Conservation (phyloP, 768 basidiomycete genomes). For the Mycena indigotica region DNA sequence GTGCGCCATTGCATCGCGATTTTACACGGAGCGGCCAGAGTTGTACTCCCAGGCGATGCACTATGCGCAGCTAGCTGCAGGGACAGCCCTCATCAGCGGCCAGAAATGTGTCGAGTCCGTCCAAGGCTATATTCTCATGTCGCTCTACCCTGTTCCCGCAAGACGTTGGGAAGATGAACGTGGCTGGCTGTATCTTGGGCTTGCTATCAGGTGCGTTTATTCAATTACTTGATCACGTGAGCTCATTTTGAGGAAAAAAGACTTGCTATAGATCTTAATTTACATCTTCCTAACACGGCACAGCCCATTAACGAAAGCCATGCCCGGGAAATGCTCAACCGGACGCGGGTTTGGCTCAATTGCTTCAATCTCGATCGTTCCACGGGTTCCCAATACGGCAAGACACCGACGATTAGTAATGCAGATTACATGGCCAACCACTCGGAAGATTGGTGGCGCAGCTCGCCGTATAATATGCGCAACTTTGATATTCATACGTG, state of each 20-base stretch:
- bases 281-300: constrained; percentile 75
- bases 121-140: constrained; percentile 79
- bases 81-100: constrained; percentile 73
- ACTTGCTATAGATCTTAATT: constrained; percentile 85
- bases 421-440: constrained; percentile 76
- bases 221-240: constrained; percentile 4
- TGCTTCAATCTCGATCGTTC: constrained; percentile 92
- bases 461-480: constrained; percentile 65
- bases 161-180: constrained; percentile 88
- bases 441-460: constrained; percentile 70
- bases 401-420: constrained; percentile 76
- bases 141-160: constrained; percentile 75
- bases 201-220: constrained; percentile 74
- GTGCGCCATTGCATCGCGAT: constrained; percentile 86
- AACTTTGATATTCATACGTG: constrained; percentile 82
- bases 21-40: constrained; percentile 68
- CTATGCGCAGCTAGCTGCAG: constrained; percentile 75
- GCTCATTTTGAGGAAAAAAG: constrained; percentile 40
- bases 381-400: constrained; percentile 86
- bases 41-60: constrained; percentile 74
- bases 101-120: constrained; percentile 83
- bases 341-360: constrained; percentile 87
- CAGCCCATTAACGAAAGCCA: constrained; percentile 79
- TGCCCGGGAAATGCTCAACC: constrained; percentile 85
- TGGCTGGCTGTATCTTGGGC: constrained; percentile 86